Evolutionary conservation across 2,329 filamentous ascomycete species (phyloP), one percentile per base, ranked within the genome.

Genomic region (Trichoderma koningiopsis): DNA sequence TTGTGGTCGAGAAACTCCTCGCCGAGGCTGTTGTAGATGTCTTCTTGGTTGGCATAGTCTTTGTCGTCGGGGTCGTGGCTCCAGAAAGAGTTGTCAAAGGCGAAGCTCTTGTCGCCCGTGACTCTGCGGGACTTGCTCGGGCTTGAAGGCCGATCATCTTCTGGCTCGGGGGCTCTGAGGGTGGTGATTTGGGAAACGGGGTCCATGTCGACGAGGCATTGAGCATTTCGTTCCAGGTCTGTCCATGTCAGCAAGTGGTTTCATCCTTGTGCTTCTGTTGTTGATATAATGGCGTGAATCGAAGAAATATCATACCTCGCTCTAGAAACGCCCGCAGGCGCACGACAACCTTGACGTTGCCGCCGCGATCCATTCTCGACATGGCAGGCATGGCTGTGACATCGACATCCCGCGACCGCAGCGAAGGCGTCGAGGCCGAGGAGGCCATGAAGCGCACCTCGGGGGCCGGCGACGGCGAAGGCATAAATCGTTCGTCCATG

Each of bases 1-100:
- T 99, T 99, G 86, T 99, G 96, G 80, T 99, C 96, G 72, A 99
- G 87, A 74, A 99, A 98, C 77, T 98, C 96, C 79, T 97, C 94
- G 68, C 96, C 96, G 29, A 99, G 87, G 70, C 91, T 92, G 76
- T 96, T 93, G 84, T 99, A 98, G 68, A 99, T 91, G 76, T 97
- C 92, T 75, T 94, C 92, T 79, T 99, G 96, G 71, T 91, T 87
- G 4, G 96, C 94, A 78, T 97, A 99, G 81, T 97, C 93, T 37
- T 88, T 83, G 77, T 97, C 94, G 31, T 84, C 80, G 68, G 86
- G 86, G 78, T 95, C 84, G 81, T 97, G 94, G 70, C 95, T 98
- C 94, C 96, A 99, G 82, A 98, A 99, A 0, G 94, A 98, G 78
- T 94, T 97, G 83, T 99, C 96, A 78, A 99, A 99, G 2, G 92